Conservation (phyloP, 169 alveolate species). For the Cryptosporidium meleagridis region DNA sequence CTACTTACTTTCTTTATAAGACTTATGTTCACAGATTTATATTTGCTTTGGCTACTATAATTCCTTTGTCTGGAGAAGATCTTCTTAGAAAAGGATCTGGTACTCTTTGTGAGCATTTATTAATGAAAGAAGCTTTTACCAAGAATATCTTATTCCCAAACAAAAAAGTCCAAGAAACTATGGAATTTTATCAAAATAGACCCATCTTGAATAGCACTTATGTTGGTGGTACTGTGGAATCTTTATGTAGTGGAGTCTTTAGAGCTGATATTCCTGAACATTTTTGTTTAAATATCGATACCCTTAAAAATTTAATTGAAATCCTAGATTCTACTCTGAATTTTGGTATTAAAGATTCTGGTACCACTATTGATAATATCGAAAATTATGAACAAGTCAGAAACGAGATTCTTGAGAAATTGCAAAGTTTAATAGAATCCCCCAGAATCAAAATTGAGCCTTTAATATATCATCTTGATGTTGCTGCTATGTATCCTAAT, state of each 20-base stretch:
- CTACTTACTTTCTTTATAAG: conserved; percentile 97
- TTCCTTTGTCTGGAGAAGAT: conserved; percentile 96
- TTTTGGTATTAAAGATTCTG: conserved; percentile 85
- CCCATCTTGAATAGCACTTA: conserved; percentile 88
- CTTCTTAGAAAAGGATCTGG: conserved; percentile 99
- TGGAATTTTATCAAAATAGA: conserved; percentile 84
- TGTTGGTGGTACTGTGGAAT: conserved; percentile 98
- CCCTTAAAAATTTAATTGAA: conserved; percentile 89
- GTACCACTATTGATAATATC: conserved; percentile 80
- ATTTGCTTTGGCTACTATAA: conserved; percentile 96
- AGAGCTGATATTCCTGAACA: conserved; percentile 95
- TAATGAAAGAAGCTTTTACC: conserved; percentile 98
- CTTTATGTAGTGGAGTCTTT: conserved; percentile 95
- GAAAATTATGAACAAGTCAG: conserved; percentile 85
- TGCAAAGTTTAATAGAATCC: conserved; percentile 77
- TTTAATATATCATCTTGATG: conserved; percentile 97
- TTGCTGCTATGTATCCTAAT: conserved; percentile 99
- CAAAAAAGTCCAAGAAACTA: conserved; percentile 88
- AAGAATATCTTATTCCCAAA: conserved; percentile 95
- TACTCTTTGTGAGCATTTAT: conserved; percentile 97
- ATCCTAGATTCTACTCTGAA: conserved; percentile 82
- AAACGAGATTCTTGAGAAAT: conserved; percentile 78
- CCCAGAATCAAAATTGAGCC: conserved; percentile 84
- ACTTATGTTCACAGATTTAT: conserved; percentile 98
- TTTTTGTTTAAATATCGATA: conserved; percentile 89